Evolutionary conservation across 768 basidiomycete species (phyloP).

Genomic region (Roridomyces roridus): DNA sequence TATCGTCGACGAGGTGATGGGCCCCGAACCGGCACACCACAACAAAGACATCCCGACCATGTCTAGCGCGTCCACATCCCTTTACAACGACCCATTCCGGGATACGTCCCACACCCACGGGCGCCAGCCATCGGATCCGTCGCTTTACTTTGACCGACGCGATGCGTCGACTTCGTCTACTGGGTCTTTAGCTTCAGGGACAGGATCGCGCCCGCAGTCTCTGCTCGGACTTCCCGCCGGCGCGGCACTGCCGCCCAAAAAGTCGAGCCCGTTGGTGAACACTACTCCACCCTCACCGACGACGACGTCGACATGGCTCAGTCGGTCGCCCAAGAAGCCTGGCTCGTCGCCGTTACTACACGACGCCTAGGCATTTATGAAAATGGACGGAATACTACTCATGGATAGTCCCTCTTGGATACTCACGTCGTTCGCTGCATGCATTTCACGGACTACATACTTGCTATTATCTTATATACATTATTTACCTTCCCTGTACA

Average conservation of each 20-base stretch:
- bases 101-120: constrained; percentile 9
- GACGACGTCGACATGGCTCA: constrained; percentile 20
- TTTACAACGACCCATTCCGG: constrained; percentile 23
- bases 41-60: constrained; percentile 2
- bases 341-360: too few species aligned
- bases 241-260: constrained; percentile 18
- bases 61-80: constrained; percentile 12
- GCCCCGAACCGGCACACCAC: constrained; percentile 6
- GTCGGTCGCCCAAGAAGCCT: constrained; percentile 17
- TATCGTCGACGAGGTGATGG: constrained; percentile 27
- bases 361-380: too few species aligned
- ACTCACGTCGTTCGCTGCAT: too few species aligned
- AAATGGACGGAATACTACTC: too few species aligned
- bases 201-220: constrained; percentile 11
- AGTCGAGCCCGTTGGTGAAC: constrained; percentile 19
- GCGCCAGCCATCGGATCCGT: constrained; percentile 7
- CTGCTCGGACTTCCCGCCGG: constrained; percentile 23
- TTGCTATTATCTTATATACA: too few species aligned
- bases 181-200: too few species aligned
- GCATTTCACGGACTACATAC: background rate
- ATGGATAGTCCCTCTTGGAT: too few species aligned
- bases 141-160: constrained; percentile 21
- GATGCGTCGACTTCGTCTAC: constrained; percentile 20
- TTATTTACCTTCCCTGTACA: too few species aligned
- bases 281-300: constrained; percentile 8